These are phyloP conservation scores for Polytolypa hystricis DNA, from an alignment of 2,329 filamentous ascomycete species.

Conservation along the genomic window DNA sequence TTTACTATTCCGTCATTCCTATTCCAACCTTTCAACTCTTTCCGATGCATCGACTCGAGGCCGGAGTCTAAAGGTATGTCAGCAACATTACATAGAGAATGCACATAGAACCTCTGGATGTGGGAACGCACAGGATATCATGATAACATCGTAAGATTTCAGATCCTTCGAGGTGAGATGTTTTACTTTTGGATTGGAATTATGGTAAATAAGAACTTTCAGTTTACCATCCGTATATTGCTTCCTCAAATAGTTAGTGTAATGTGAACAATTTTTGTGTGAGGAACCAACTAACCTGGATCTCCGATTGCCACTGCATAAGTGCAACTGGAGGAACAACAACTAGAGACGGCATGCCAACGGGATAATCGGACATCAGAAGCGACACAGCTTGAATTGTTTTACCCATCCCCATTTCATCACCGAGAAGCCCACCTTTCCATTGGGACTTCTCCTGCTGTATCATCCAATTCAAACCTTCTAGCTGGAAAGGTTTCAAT, in stretches of 20 bases:
- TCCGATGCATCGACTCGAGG: slow-evolving; percentile 82
- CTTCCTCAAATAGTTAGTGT: slow-evolving; percentile 15
- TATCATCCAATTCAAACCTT: slow-evolving; percentile 90
- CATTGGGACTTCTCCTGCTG: slow-evolving; percentile 77
- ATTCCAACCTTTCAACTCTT: slow-evolving; percentile 81
- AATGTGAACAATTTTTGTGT: not conserved
- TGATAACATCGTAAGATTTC: slow-evolving; percentile 79
- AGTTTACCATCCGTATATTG: slow-evolving; percentile 74
- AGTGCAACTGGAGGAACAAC: slow-evolving; percentile 85
- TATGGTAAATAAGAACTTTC: slow-evolving; percentile 84
- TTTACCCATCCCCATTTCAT: slow-evolving; percentile 98
- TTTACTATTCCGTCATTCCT: slow-evolving; percentile 72
- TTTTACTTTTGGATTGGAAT: slow-evolving; percentile 74
- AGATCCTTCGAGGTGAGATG: slow-evolving; percentile 62
- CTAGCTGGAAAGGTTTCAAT: slow-evolving; percentile 85
- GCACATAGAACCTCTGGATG: not conserved
- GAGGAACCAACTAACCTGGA: slow-evolving; percentile 42
- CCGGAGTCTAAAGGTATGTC: slow-evolving; percentile 36
- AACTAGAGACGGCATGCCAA: slow-evolving; percentile 70
- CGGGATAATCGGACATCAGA: slow-evolving; percentile 94
- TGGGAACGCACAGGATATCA: slow-evolving; percentile 77
- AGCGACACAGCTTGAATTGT: slow-evolving; percentile 96
- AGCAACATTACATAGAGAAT: not conserved
- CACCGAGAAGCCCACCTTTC: slow-evolving; percentile 81
- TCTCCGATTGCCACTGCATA: slow-evolving; percentile 88